These are phyloP conservation scores for Setaria italica DNA, from an alignment of 202 grass and related monocot genomes.

Conservation along the genomic window DNA sequence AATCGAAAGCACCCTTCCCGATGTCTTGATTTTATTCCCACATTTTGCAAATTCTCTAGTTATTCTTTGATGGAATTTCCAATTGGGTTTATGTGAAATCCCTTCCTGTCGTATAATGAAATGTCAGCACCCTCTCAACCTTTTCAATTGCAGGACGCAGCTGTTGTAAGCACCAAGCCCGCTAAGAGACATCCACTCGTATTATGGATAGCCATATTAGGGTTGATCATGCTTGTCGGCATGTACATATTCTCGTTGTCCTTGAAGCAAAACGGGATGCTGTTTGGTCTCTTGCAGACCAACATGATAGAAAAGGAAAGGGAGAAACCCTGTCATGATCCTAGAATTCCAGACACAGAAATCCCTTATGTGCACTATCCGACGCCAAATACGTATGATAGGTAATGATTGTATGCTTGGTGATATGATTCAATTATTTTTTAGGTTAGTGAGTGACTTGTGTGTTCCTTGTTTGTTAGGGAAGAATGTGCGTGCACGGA, in stretches of 20 bases:
- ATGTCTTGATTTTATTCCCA: neutral
- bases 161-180: constrained; percentile 49
- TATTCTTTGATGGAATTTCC: neutral
- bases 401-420: constrained; percentile 58
- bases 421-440: neutral
- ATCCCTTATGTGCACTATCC: constrained; percentile 81
- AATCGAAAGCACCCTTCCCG: neutral
- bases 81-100: neutral
- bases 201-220: constrained; percentile 71
- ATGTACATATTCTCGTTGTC: constrained; percentile 82
- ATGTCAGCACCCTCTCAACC: neutral
- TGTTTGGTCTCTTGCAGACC: constrained; percentile 59
- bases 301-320: constrained; percentile 57
- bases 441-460: constrained; percentile 14
- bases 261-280: constrained; percentile 82
- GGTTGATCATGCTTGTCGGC: constrained; percentile 65
- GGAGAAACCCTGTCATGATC: constrained; percentile 57
- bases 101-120: neutral
- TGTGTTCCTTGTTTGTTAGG: constrained; percentile 61
- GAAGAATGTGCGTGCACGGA: constrained; percentile 88
- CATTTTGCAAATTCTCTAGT: neutral
- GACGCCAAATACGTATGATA: constrained; percentile 70
- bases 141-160: constrained; percentile 56
- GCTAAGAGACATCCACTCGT: constrained; percentile 69
- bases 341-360: constrained; percentile 54